These are phyloP conservation scores for Neopestalotiopsis sp. DNA, from an alignment of 2,329 filamentous ascomycete species.

Conservation along the genomic window DNA sequence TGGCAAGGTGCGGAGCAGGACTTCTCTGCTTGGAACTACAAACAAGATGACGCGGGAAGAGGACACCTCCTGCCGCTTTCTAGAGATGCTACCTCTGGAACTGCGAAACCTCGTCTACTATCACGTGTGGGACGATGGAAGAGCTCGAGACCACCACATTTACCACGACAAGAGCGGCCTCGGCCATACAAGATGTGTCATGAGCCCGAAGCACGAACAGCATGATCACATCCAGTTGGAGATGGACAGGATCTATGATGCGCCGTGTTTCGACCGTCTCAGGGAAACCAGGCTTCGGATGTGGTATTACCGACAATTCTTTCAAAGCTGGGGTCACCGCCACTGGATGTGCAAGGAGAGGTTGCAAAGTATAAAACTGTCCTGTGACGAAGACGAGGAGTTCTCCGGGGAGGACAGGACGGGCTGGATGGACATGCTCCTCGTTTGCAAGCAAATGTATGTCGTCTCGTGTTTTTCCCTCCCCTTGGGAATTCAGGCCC, in stretches of 20 bases:
- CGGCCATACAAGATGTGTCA: constrained; percentile 14
- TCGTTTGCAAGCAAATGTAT: constrained; percentile 39
- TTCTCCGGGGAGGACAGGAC: not conserved
- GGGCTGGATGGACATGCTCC: constrained; percentile 27
- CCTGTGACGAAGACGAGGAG: too few species aligned
- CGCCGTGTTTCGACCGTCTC: not conserved
- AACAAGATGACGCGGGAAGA: not conserved
- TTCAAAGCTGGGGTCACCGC: constrained; percentile 36
- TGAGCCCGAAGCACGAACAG: constrained; percentile 5
- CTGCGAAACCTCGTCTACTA: constrained; percentile 17
- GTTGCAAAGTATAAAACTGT: constrained; percentile 10
- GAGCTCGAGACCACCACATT: constrained; percentile 13
- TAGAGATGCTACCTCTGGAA: constrained; percentile 17
- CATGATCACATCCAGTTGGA: constrained; percentile 18
- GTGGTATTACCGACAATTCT: constrained; percentile 36
- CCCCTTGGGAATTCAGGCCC: too few species aligned
- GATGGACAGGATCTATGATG: constrained; percentile 30
- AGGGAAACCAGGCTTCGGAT: constrained; percentile 28
- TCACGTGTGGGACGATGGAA: constrained; percentile 5
- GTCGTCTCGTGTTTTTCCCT: constrained; percentile 11
- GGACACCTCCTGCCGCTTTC: not conserved
- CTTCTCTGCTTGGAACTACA: not conserved
- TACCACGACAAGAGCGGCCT: constrained; percentile 4
- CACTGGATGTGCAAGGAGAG: constrained; percentile 40
- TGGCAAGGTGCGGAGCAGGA: not conserved